Evolutionary conservation across 139 green algal species (phyloP), one percentile per base, ranked within the genome.

Genomic region (Closterium sp.): DNA sequence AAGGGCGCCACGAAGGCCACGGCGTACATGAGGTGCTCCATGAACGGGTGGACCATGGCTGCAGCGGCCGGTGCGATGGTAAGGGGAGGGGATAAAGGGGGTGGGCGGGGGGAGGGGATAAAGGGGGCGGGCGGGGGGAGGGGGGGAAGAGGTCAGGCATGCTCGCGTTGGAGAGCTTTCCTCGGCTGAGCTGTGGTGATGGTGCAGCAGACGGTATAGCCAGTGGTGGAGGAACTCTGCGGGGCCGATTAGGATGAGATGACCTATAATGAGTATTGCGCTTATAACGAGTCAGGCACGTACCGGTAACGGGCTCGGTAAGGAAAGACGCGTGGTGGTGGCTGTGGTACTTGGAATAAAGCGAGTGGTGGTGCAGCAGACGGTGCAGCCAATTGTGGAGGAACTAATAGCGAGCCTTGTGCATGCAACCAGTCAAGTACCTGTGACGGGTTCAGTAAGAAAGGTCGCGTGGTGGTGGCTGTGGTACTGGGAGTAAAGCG

Each of bases 301-400:
- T 35, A 93, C 94, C 94, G 38, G 94, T 95, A 84, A 96, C 93
- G 43, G 94, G 91, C 84, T 96, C 94, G 19, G 94, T 95, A 1
- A 95, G 88, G 84, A 96, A 96, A 32, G 89, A 94, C 23, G 91
- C 88, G 87, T 96, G 94, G 91, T 96, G 94, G 85, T 96, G 94
- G 28, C 84, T 93, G 92, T 96, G 94, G 91, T 96, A 96, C 30
- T 84, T 66, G 19, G 55, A 93, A 87, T 95, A 96, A 3, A 96
- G 89, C 34, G 32, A 92, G 93, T 96, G 94, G 88, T 96, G 94
- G 89, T 96, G 94, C 84, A 96, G 89, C 55, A 33, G 32, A 19
- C 94, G 86, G 86, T 96, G 94, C 7, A 91, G 33, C 94, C 94
- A 96, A 89, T 96, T 95, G 89, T 96, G 95, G n/a, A 95, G 32